phyloP scores from a whole-genome alignment of 306 rosid species.

The Lablab purpureus region DNA sequence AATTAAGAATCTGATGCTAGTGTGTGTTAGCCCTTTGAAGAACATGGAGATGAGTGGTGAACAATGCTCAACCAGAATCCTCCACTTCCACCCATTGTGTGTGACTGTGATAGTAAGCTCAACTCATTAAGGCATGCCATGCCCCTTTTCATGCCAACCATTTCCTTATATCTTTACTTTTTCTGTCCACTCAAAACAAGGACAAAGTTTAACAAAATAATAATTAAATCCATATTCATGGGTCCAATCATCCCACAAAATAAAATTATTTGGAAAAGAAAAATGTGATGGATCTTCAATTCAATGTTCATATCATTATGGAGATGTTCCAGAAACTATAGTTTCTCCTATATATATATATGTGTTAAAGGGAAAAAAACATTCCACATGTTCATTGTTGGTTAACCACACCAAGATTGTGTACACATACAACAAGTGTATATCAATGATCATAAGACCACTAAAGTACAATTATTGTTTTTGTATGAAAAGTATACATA shows the following conservation, averaged over 20 bases:
- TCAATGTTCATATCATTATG: conserved; percentile 23
- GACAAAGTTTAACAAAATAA: background rate
- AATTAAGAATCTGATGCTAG: conserved; percentile 49
- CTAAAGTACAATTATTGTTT: background rate
- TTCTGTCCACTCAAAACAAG: conserved; percentile 39
- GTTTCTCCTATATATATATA: background rate
- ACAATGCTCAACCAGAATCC: conserved; percentile 33
- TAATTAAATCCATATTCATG: background rate
- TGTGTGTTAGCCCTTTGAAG: conserved; percentile 27
- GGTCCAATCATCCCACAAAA: conserved; percentile 3
- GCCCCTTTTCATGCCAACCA: conserved; percentile 39
- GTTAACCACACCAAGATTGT: background rate
- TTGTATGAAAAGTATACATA: no score
- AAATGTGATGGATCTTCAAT: conserved; percentile 11
- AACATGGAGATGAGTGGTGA: conserved; percentile 43
- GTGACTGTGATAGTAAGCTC: conserved; percentile 35
- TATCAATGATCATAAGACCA: background rate
- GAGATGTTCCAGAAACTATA: background rate
- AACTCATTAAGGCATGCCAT: conserved; percentile 29
- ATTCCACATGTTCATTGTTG: conserved; percentile 17
- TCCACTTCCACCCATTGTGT: conserved; percentile 40
- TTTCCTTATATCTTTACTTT: conserved; percentile 13
- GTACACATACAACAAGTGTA: background rate
- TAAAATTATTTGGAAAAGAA: background rate
- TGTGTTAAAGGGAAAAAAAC: conserved; percentile 34